These are phyloP conservation scores for Circinella umbellata DNA, from an alignment of 371 early-diverging fungal species.

Conservation along the genomic window DNA sequence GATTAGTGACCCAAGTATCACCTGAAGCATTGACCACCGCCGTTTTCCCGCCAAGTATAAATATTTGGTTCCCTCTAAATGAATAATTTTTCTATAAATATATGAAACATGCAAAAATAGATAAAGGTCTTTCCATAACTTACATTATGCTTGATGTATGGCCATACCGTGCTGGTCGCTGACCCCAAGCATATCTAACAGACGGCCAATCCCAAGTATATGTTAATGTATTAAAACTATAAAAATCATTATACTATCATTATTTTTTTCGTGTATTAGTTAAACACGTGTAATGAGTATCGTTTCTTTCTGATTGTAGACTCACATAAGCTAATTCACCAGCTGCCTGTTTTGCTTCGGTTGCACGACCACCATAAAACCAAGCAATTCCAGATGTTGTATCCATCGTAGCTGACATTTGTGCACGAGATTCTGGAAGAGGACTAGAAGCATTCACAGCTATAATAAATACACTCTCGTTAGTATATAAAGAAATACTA, in stretches of 20 bases:
- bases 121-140: not conserved
- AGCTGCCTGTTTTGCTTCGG: constrained; percentile 2
- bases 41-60: constrained; percentile 46
- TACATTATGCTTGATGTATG: constrained; percentile 44
- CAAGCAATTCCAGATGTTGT: constrained; percentile 29
- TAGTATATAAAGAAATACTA: not conserved
- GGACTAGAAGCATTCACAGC: constrained; percentile 9
- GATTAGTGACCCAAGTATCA: constrained; percentile 14
- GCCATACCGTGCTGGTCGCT: constrained; percentile 34
- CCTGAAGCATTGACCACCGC: constrained; percentile 21
- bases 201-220: constrained; percentile 23
- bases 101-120: too few relatives aligned
- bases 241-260: constrained; percentile 30
- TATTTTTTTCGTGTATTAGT: not conserved
- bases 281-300: not conserved
- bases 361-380: constrained; percentile 44
- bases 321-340: constrained; percentile 16
- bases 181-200: constrained; percentile 27
- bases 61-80: constrained; percentile 36
- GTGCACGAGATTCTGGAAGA: constrained; percentile 20
- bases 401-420: constrained; percentile 43
- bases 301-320: not conserved
- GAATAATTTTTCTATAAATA: too few relatives aligned
- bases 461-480: not conserved
- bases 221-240: constrained; percentile 27